Percentiles rank a stretch among this genome's conserved stretches.
Evolutionary conservation across 2,329 filamentous ascomycete species (phyloP).

Genomic region (Plectosphaerella cucumerina): DNA sequence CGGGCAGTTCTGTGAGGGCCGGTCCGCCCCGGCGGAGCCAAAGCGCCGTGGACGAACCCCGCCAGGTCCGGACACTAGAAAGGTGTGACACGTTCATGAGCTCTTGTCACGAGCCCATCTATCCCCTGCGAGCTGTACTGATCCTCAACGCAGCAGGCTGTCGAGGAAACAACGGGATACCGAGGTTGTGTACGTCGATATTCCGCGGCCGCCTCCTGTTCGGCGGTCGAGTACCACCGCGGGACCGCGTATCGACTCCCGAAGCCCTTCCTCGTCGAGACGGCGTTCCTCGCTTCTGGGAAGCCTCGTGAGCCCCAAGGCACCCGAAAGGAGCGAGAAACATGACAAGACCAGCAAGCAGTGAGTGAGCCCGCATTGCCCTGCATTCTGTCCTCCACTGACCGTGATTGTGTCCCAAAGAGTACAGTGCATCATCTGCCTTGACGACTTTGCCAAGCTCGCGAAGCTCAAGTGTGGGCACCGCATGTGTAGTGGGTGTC

Average conservation of each 20-base stretch:
- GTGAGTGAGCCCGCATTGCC: constrained; percentile 15
- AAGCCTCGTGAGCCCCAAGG: constrained; percentile 8
- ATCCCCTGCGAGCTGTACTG: constrained; percentile 1
- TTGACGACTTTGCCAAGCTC: constrained; percentile 60
- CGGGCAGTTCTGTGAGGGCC: constrained; percentile 6
- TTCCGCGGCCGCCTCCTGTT: neutral
- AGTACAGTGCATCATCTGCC: constrained; percentile 68
- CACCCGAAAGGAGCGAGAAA: constrained; percentile 19
- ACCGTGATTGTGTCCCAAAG: constrained; percentile 31
- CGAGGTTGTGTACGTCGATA: constrained; percentile 7
- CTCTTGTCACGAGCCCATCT: neutral
- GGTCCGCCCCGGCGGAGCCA: constrained; percentile 5
- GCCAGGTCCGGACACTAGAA: constrained; percentile 2
- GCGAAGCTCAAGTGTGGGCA: constrained; percentile 75
- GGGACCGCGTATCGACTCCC: constrained; percentile 12
- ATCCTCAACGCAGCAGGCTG: constrained; percentile 1
- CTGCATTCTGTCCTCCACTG: constrained; percentile 8
- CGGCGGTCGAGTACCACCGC: constrained; percentile 10
- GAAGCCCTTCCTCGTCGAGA: constrained; percentile 11
- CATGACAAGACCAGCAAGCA: constrained; percentile 16
- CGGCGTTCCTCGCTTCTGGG: constrained; percentile 7
- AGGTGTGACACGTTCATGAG: constrained; percentile 4
- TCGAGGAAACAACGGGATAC: constrained; percentile 3
- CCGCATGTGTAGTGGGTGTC: constrained; percentile 73
- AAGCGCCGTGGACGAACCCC: constrained; percentile 5